phyloP scores from a whole-genome alignment of 2,329 filamentous ascomycete genomes.

The Alternaria triticina region DNA sequence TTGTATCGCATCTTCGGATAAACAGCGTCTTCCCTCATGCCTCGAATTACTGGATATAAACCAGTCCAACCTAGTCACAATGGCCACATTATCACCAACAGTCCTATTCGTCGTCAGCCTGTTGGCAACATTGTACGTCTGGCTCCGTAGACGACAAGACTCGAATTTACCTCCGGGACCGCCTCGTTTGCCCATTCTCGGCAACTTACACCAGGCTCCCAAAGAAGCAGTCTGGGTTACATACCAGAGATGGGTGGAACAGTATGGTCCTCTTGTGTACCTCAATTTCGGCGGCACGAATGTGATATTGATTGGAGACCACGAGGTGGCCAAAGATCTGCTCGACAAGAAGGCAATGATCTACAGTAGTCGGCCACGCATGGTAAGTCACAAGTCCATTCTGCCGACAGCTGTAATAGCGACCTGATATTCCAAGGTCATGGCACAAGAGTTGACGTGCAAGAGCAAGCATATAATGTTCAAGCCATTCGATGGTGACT shows the following conservation, averaged over 20 bases:
- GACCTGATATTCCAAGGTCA: slow-evolving; percentile 22
- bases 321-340: slow-evolving; percentile 57
- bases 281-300: slow-evolving; percentile 40
- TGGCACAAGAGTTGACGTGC: slow-evolving; percentile 58
- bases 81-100: not conserved
- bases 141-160: not conserved
- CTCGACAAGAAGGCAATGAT: slow-evolving; percentile 60
- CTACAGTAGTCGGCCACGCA: slow-evolving; percentile 54
- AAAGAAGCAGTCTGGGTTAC: slow-evolving; percentile 26
- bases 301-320: slow-evolving; percentile 54
- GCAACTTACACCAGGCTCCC: slow-evolving; percentile 43
- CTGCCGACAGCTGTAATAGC: not conserved
- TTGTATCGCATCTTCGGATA: not conserved
- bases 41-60: not conserved
- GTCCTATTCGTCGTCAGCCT: not conserved
- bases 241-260: slow-evolving; percentile 41
- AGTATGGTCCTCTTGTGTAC: slow-evolving; percentile 46
- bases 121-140: not conserved
- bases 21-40: not conserved
- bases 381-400: slow-evolving; percentile 41
- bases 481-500: slow-evolving; percentile 46
- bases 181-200: slow-evolving; percentile 38
- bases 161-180: slow-evolving; percentile 35
- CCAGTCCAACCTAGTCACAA: not conserved
- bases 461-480: slow-evolving; percentile 50